phyloP scores from a whole-genome alignment of 2,329 filamentous ascomycete species.

The Paraphaeosphaeria minitans region DNA sequence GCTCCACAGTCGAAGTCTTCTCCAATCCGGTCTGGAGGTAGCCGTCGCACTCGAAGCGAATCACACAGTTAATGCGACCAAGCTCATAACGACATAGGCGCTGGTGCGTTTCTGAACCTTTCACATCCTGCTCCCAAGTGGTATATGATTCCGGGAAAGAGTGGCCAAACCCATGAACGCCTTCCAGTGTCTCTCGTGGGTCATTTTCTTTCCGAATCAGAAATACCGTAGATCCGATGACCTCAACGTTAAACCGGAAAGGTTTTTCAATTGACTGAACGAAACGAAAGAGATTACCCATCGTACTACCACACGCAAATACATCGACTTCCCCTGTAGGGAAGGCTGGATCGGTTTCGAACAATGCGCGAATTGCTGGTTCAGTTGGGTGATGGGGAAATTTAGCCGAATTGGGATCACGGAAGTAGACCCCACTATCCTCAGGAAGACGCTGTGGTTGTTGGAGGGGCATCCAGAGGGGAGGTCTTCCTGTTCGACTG shows the following conservation, averaged over 20 bases:
- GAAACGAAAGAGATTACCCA: slow-evolving; percentile 67
- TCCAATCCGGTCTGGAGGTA: slow-evolving; percentile 46
- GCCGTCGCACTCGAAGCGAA: slow-evolving; percentile 65
- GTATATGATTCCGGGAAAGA: slow-evolving; percentile 71
- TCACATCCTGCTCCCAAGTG: slow-evolving; percentile 62
- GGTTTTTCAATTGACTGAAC: slow-evolving; percentile 50
- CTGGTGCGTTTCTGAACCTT: slow-evolving; percentile 65
- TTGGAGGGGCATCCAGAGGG: slow-evolving; percentile 55
- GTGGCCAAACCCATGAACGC: slow-evolving; percentile 67
- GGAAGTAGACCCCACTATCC: slow-evolving; percentile 58
- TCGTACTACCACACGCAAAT: slow-evolving; percentile 64
- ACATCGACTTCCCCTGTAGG: slow-evolving; percentile 55
- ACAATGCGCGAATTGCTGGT: slow-evolving; percentile 53
- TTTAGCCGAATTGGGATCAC: slow-evolving; percentile 60
- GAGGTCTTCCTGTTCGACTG: slow-evolving; percentile 52
- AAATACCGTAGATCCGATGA: slow-evolving; percentile 63
- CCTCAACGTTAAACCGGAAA: slow-evolving; percentile 66
- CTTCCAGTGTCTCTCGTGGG: slow-evolving; percentile 60
- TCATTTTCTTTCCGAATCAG: slow-evolving; percentile 67
- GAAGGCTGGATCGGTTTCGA: slow-evolving; percentile 48
- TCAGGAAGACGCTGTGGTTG: slow-evolving; percentile 42
- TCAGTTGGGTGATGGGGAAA: slow-evolving; percentile 58
- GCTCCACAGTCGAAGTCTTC: neutral
- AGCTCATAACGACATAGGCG: slow-evolving; percentile 65
- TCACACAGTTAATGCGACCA: slow-evolving; percentile 56